Base-by-base conservation (phyloP, 129 eudicot species). In the Flaveria brownii region DNA sequence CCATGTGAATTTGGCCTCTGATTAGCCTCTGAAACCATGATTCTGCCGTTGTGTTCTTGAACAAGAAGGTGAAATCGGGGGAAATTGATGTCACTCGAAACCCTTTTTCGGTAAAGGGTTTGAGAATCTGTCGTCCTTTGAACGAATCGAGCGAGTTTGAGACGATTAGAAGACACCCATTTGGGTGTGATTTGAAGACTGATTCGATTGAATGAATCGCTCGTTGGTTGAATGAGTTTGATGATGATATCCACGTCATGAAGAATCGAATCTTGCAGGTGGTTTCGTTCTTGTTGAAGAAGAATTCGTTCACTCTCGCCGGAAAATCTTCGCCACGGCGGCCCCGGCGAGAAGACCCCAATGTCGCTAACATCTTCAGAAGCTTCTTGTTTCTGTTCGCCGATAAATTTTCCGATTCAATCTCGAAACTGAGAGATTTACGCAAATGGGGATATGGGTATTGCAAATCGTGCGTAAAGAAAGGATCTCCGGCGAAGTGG, bases 231-330 rank as follows among this genome's bases (percentile, higher is more conserved):
- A 93, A 93, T 28, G 91, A 84, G 18, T 81, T 84, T 14, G 83
- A 28, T 5, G 97, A 82, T 17, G 98, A 85, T 46, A 93, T 93
- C 98, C 98, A 93, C 22, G 98, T 93, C 98, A 93, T 90, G 70
- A 90, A 93, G 80, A 93, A 87, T 8, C 92, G 87, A 54, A 79
- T 51, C 84, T 85, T 68, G 62, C 98, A 93, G 8, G 85, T 68
- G 16, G 46, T 63, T 15, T 72, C 83, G 18, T 79, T 74, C 12
- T 52, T 72, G 41, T 51, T 79, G 54, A 12, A n/a, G 3, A 63
- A 79, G 60, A 71, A 52, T 15, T 79, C 78, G 16, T 68, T 86
- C 71, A 90, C 86, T 64, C 87, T 84, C 11, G 25, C 76, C 28
- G 87, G 84, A 81, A 93, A 93, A 14, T 62, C 68, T 36, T 72